These are phyloP conservation scores for Geotrichum phurueaensis DNA, from an alignment of 1,139 yeast species.

Conservation along the genomic window DNA sequence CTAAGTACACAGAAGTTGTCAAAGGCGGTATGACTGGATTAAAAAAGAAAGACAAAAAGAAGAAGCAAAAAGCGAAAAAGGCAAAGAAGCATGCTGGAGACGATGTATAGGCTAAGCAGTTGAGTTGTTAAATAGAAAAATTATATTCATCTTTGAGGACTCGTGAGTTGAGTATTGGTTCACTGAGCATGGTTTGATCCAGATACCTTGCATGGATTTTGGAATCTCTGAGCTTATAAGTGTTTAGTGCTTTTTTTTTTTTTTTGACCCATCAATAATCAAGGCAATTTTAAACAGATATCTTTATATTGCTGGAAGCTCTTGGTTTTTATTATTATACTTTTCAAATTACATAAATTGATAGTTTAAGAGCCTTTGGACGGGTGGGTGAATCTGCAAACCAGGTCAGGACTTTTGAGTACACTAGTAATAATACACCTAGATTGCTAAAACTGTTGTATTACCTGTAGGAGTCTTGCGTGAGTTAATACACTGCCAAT, in stretches of 20 bases:
- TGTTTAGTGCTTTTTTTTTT: neutral
- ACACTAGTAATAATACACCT: too few species aligned
- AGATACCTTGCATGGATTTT: neutral
- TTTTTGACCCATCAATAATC: neutral
- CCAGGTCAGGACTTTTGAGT: too few species aligned
- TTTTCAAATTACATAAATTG: too few species aligned
- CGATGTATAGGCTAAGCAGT: neutral
- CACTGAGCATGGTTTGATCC: neutral
- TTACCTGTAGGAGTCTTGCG: too few species aligned
- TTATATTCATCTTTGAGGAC: neutral
- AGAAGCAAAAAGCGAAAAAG: slow-evolving; percentile 17
- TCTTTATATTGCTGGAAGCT: too few species aligned
- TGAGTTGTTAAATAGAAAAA: neutral
- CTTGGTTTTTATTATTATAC: too few species aligned
- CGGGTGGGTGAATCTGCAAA: too few species aligned
- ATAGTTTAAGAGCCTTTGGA: too few species aligned
- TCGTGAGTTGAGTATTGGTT: too few species aligned
- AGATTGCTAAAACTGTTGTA: too few species aligned
- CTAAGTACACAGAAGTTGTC: slow-evolving; percentile 55
- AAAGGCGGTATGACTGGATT: slow-evolving; percentile 58
- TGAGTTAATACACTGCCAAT: too few species aligned
- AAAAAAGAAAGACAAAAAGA: slow-evolving; percentile 51
- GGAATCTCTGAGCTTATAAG: neutral
- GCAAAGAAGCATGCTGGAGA: slow-evolving; percentile 11
- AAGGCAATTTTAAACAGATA: neutral